These are phyloP conservation scores for Leccinum variicolor DNA, from an alignment of 768 basidiomycete genomes.

Conservation along the genomic window DNA sequence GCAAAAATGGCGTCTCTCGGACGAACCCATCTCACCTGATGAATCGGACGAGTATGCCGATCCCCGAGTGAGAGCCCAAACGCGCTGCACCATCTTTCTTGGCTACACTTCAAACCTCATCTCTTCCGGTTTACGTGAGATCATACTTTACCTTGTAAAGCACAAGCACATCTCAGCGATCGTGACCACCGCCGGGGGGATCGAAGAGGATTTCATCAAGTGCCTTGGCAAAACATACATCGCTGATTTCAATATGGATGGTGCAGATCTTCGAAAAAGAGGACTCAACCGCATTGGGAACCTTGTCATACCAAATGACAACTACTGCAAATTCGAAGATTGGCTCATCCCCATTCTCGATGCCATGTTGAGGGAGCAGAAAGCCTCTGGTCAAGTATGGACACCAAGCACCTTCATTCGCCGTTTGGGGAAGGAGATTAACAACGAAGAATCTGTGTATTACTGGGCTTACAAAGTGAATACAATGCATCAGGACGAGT, in stretches of 20 bases:
- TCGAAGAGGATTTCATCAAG: constrained; percentile 99
- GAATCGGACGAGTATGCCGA: constrained; percentile 65
- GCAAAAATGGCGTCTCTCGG: constrained; percentile 87
- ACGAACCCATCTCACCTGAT: constrained; percentile 70
- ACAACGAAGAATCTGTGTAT: constrained; percentile 96
- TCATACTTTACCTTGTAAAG: constrained; percentile 89
- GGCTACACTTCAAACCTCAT: constrained; percentile 99
- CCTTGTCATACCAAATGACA: constrained; percentile 93
- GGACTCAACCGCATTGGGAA: constrained; percentile 99
- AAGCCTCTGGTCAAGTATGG: constrained; percentile 68
- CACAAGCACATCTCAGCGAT: constrained; percentile 85
- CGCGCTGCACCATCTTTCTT: constrained; percentile 85
- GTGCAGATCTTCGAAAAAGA: constrained; percentile 76
- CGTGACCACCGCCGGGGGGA: constrained; percentile 96
- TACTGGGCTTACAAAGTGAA: constrained; percentile 99
- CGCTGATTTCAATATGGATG: constrained; percentile 89
- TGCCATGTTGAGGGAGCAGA: constrained; percentile 86
- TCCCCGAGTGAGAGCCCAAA: constrained; percentile 60
- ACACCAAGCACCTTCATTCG: constrained; percentile 92
- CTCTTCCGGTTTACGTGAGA: constrained; percentile 93
- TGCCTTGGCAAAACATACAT: constrained; percentile 97
- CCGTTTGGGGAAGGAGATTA: constrained; percentile 93
- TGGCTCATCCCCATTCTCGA: constrained; percentile 97
- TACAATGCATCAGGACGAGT: constrained; percentile 20
- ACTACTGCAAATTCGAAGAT: constrained; percentile 99